These are phyloP conservation scores for Paramecium sexaurelia DNA, from an alignment of 73 alveolate species.

Conservation along the genomic window DNA sequence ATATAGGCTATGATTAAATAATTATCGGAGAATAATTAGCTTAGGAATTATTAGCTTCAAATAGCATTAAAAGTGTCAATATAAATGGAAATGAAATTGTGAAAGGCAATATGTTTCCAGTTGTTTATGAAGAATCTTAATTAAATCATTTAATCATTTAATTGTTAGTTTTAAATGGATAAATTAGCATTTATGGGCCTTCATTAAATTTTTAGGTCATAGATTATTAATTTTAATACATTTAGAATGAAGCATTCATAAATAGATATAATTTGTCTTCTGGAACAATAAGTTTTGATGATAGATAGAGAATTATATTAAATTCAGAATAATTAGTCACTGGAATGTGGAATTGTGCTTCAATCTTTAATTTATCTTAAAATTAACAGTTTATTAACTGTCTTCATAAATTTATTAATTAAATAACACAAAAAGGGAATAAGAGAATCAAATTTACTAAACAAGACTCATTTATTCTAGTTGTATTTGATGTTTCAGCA, in stretches of 20 bases:
- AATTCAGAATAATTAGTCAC: not conserved
- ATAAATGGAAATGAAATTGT: not conserved
- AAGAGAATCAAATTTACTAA: slow-evolving; percentile 50
- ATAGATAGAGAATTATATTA: slow-evolving; percentile 22
- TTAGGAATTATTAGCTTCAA: not conserved
- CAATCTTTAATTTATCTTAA: not conserved
- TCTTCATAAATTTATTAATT: not conserved
- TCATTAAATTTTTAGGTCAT: not conserved
- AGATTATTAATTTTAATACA: not conserved
- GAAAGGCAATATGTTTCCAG: not conserved
- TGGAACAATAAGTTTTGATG: slow-evolving; percentile 32
- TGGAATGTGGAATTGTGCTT: not conserved
- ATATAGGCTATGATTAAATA: not conserved
- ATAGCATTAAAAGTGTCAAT: not conserved
- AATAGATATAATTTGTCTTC: not conserved
- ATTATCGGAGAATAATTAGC: not conserved
- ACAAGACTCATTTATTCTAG: not conserved
- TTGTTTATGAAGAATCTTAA: not conserved
- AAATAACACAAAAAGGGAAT: not conserved
- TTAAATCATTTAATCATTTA: not conserved
- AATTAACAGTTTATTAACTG: slow-evolving; percentile 26
- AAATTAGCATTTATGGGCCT: not conserved
- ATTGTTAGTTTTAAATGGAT: not conserved
- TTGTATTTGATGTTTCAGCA: not conserved
- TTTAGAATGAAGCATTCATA: not conserved